Evolutionary conservation across 495 filamentous ascomycete species (phyloP).

Genomic region (Sporormia fimetaria): DNA sequence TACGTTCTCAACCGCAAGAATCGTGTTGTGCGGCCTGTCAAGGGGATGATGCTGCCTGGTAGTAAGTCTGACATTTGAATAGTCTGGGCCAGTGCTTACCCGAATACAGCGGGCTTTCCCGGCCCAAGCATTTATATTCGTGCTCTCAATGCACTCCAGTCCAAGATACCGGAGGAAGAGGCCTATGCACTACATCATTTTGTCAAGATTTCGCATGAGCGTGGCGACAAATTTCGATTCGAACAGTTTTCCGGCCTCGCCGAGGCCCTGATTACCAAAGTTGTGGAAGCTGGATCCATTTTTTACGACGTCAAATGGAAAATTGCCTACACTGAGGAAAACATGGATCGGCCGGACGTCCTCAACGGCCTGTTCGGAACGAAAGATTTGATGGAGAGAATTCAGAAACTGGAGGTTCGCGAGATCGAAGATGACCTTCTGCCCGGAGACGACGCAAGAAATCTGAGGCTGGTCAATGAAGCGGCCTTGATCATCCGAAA

Average conservation of each 20-base stretch:
- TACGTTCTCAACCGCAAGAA: conserved; percentile 18
- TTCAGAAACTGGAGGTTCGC: conserved; percentile 42
- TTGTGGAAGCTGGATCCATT: conserved; percentile 57
- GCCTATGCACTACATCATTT: conserved; percentile 83
- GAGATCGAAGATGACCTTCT: conserved; percentile 61
- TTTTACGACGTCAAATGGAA: conserved; percentile 78
- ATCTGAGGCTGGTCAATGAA: conserved; percentile 67
- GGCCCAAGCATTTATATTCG: conserved; percentile 84
- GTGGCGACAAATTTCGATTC: conserved; percentile 91
- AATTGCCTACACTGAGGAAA: conserved; percentile 55
- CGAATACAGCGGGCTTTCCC: conserved; percentile 44
- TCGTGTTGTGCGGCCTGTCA: conserved; percentile 22
- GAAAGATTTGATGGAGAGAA: conserved; percentile 56
- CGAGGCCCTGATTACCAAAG: conserved; percentile 76
- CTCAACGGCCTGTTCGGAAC: conserved; percentile 73
- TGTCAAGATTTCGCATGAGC: conserved; percentile 88
- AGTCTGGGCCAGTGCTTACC: not conserved
- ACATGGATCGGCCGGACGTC: conserved; percentile 36
- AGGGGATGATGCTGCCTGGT: conserved; percentile 45
- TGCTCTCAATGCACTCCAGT: conserved; percentile 65
- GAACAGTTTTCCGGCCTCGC: conserved; percentile 82
- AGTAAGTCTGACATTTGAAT: conserved; percentile 29
- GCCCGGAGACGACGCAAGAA: conserved; percentile 52
- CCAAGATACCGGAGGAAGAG: conserved; percentile 67
- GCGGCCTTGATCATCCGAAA: conserved; percentile 82